Evolutionary conservation across 2,329 filamentous ascomycete genomes (phyloP).

Genomic region (Paraphoma chrysanthemicola): DNA sequence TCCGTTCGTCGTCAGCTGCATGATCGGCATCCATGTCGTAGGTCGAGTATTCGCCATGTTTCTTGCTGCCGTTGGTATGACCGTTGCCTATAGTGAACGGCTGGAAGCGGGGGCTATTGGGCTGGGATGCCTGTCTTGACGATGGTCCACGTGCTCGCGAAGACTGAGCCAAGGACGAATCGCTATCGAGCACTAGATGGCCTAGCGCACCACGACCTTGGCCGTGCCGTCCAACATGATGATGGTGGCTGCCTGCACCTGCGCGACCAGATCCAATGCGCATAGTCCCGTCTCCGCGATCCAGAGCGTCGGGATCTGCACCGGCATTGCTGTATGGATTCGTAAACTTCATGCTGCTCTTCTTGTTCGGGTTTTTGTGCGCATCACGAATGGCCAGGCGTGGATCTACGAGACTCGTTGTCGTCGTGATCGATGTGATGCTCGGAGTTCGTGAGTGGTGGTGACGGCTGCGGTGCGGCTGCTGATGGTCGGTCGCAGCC

Average conservation of each 20-base stretch:
- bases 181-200: conserved; percentile 67
- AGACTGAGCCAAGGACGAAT: conserved; percentile 71
- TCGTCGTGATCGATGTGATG: conserved; percentile 79
- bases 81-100: conserved; percentile 53
- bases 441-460: conserved; percentile 91
- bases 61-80: conserved; percentile 53
- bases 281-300: conserved; percentile 48
- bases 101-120: conserved; percentile 69
- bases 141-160: conserved; percentile 67
- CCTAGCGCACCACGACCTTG: conserved; percentile 73
- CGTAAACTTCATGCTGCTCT: conserved; percentile 96
- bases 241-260: conserved; percentile 73
- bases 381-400: conserved; percentile 65
- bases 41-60: conserved; percentile 67
- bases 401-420: conserved; percentile 70
- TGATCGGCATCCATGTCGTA: conserved; percentile 85
- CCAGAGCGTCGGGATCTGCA: conserved; percentile 53
- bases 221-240: conserved; percentile 81
- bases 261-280: conserved; percentile 52
- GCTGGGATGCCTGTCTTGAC: conserved; percentile 69
- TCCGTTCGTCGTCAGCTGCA: conserved; percentile 85
- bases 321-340: conserved; percentile 72
- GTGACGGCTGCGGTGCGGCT: conserved; percentile 73
- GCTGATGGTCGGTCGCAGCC: conserved; percentile 75
- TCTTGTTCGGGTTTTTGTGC: conserved; percentile 70